Evolutionary conservation across 768 basidiomycete species (phyloP), one percentile per base, ranked within the genome.

Genomic region (Rhizopogon rudus): DNA sequence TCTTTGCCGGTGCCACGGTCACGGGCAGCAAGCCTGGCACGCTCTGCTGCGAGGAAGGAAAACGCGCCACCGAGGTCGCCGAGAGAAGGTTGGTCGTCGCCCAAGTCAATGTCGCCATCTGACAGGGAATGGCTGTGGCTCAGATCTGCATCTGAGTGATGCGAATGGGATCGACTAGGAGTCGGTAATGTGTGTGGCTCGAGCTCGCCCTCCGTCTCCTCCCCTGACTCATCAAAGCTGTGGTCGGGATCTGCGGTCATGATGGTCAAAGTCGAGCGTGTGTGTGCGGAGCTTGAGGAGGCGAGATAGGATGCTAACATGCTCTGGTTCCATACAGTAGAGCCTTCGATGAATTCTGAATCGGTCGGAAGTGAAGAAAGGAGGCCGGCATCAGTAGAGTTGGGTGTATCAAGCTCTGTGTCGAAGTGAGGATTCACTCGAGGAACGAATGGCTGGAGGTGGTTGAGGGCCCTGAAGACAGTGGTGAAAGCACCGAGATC

Each of bases 51-150:
- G 49, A 91, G 76, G 57, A 90, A 92, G n/a, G 79, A 81, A 13
- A 92, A 75, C 0, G 86, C 87, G 56, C 83, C 82, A 55, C 87
- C 87, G 14, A 92, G 77, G 51, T 81, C 80, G 0, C 90, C 90
- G 13, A 92, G 70, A 3, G 86, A 88, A 0, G 90, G 88, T 44
- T 81, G 76, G 28, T 73, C 74, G 28, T 73, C 74, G 1, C 48
- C 35, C 14, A 65, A 50, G 20, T 76, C 74, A 2, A 61, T 57
- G 28, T 61, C 67, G 25, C 37, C 64, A 40, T 65, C 66, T 0
- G 61, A 65, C 12, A 49, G 13, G 2, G 48, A 49, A 39, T 54
- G 45, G 16, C 9, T 22, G 5, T 49, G 48, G 17, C 48, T 49
- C 48, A 49, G 22, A 37, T 49, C 48, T 14, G 48, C 48, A 9